Evolutionary conservation across 441 rosid species (phyloP).

Genomic region (Geranium incanum): DNA sequence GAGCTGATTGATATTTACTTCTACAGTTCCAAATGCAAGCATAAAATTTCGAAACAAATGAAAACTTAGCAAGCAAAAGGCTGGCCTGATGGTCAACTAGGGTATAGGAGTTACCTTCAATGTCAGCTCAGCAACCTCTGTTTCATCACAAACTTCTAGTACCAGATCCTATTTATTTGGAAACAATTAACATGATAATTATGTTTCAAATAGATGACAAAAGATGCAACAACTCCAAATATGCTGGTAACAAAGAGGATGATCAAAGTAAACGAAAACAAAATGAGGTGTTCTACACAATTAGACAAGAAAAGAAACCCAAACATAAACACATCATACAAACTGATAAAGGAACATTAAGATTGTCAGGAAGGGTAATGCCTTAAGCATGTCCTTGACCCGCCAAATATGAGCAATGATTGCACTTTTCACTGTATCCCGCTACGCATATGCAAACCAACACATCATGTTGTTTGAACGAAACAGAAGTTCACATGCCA

Average conservation of each 20-base stretch:
- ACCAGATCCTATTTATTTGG: constrained; percentile 52
- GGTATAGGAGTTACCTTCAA: constrained; percentile 51
- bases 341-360: background rate
- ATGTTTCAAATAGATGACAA: constrained; percentile 6
- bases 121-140: constrained; percentile 82
- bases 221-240: background rate
- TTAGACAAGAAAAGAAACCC: background rate
- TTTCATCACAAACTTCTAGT: constrained; percentile 86
- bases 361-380: no score
- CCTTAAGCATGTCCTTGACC: background rate
- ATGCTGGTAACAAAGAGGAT: constrained; percentile 5
- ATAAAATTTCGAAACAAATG: constrained; percentile 8
- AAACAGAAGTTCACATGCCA: no score
- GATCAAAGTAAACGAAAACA: background rate
- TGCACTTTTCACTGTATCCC: background rate
- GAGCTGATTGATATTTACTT: background rate
- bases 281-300: background rate
- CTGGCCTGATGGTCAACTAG: constrained; percentile 12
- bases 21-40: background rate
- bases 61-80: constrained; percentile 3
- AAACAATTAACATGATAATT: constrained; percentile 14
- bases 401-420: background rate
- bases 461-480: no score
- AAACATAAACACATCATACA: background rate
- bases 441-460: no score